These are phyloP conservation scores for Diaporthe citriasiana DNA, from an alignment of 2,329 filamentous ascomycete genomes.

Conservation along the genomic window DNA sequence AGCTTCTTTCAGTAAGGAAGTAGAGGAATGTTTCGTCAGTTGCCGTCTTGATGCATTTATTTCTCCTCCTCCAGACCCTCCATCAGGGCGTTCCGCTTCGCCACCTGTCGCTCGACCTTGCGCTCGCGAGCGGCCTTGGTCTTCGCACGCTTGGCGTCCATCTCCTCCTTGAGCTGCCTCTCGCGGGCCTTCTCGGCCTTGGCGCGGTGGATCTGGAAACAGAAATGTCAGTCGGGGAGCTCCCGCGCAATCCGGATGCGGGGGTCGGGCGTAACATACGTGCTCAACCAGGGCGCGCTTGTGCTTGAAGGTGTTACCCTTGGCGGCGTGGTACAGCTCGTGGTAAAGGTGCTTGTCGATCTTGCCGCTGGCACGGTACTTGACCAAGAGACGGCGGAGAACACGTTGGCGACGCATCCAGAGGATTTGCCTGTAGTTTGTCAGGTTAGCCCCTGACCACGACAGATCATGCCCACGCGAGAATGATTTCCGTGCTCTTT, in stretches of 20 bases:
- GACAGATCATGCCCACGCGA: background rate
- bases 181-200: constrained; percentile 99
- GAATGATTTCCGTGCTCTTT: constrained; percentile 31
- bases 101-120: constrained; percentile 90
- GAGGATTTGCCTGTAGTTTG: constrained; percentile 83
- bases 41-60: constrained; percentile 47
- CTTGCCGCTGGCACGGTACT: constrained; percentile 99
- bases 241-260: background rate
- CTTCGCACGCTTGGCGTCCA: constrained; percentile 99
- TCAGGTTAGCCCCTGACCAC: constrained; percentile 45
- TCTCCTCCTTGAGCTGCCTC: constrained; percentile 97
- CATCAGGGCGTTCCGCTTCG: constrained; percentile 90
- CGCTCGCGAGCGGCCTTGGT: constrained; percentile 99
- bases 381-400: constrained; percentile 98
- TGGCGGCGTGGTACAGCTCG: constrained; percentile 99
- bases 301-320: constrained; percentile 99
- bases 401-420: constrained; percentile 99
- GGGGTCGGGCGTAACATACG: constrained; percentile 75
- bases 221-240: constrained; percentile 33
- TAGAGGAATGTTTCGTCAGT: constrained; percentile 58
- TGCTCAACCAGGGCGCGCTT: constrained; percentile 99
- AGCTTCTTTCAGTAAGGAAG: constrained; percentile 61
- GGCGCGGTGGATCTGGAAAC: constrained; percentile 93
- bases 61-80: constrained; percentile 76
- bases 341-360: constrained; percentile 99